phyloP scores from a whole-genome alignment of 805 yeast species.

The Kodamaea fukazawae region DNA sequence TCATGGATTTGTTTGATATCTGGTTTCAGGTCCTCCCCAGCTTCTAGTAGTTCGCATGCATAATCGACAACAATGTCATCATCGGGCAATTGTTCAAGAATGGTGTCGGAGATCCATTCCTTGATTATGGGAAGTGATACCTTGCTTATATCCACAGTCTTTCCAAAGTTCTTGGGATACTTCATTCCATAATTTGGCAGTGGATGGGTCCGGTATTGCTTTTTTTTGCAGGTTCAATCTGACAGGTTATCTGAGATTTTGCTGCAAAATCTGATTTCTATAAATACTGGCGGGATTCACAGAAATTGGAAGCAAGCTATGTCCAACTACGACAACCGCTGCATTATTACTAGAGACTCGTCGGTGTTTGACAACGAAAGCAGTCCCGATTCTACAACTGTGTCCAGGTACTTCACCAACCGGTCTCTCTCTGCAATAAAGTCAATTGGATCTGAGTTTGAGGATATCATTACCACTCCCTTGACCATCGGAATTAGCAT shows the following conservation, averaged over 20 bases:
- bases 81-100: slow-evolving; percentile 42
- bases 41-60: slow-evolving; percentile 39
- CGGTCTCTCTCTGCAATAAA: slow-evolving; percentile 9
- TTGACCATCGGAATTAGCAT: neutral
- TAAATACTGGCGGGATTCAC: neutral
- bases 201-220: neutral
- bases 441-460: slow-evolving; percentile 9
- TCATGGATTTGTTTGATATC: slow-evolving; percentile 39
- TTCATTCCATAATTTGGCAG: slow-evolving; percentile 11
- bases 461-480: slow-evolving; percentile 1
- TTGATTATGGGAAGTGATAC: slow-evolving; percentile 39
- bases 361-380: neutral
- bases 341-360: too few species aligned
- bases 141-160: slow-evolving; percentile 34
- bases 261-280: slow-evolving; percentile 6
- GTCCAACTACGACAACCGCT: too few species aligned
- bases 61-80: slow-evolving; percentile 52
- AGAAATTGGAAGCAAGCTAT: neutral
- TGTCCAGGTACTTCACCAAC: slow-evolving; percentile 7
- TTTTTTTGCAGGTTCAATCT: neutral
- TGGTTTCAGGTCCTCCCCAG: slow-evolving; percentile 23
- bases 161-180: slow-evolving; percentile 36
- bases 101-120: slow-evolving; percentile 36
- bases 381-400: neutral
- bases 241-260: neutral